These are phyloP conservation scores for Juncus inflexus DNA, from an alignment of 176 grass and related monocot genomes.

Conservation along the genomic window DNA sequence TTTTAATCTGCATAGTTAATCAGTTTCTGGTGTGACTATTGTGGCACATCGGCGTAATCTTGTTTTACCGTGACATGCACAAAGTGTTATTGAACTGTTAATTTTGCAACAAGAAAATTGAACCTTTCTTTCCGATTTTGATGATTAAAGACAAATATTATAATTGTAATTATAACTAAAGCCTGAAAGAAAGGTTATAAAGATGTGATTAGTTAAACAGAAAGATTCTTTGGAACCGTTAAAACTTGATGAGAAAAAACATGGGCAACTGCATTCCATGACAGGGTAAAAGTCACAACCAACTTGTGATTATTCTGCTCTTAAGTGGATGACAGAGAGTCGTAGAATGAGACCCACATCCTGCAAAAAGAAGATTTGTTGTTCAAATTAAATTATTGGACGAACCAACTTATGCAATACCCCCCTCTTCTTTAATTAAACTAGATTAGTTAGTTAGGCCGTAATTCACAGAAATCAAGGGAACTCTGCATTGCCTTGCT, in stretches of 20 bases:
- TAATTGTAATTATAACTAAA: not conserved
- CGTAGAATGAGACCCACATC: conserved; percentile 13
- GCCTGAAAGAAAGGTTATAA: conserved; percentile 5
- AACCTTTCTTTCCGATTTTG: no score
- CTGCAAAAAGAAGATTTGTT: conserved; percentile 24
- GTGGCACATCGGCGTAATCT: no score
- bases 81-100: no score
- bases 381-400: conserved; percentile 16
- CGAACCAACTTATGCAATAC: not conserved
- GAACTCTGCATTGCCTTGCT: not conserved
- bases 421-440: not conserved
- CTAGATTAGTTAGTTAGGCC: not conserved
- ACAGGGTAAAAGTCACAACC: conserved; percentile 13
- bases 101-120: no score
- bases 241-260: not conserved
- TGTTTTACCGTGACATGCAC: no score
- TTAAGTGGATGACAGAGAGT: conserved; percentile 3
- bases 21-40: no score
- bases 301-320: not conserved
- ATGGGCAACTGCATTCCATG: conserved; percentile 11
- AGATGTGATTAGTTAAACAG: not conserved
- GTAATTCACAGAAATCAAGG: conserved; percentile 1
- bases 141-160: no score
- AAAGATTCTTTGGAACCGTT: conserved; percentile 24
- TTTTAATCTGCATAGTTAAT: no score